Evolutionary conservation across 163 green algal genomes (phyloP), one percentile per base, ranked within the genome.

Genomic region (Scenedesmus sp.): DNA sequence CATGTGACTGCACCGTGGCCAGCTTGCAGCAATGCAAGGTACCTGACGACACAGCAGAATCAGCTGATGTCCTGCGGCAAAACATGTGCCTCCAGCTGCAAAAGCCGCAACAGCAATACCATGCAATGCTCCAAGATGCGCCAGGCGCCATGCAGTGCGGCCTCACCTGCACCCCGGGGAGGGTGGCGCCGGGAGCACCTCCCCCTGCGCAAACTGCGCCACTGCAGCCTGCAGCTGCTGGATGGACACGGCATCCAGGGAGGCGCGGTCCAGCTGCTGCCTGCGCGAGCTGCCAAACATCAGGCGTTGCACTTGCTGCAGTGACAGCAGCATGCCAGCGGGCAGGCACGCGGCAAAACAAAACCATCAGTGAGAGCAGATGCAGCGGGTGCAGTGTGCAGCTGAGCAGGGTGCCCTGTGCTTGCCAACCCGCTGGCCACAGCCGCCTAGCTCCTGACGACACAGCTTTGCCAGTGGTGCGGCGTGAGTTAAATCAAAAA

Each of bases 191-290:
- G 18, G 30, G 7, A 76, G 7, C 30, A 18, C 30, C 30, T 40
- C 65, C 7, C 65, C 30, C 65, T 76, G 65, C 30, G 85, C 85
- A 59, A 90, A 90, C 49, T 85, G 70, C 3, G 70, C 85, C 33
- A 90, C 85, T 26, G 85, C 85, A 3, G 70, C 70, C n/a, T 90
- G 49, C 46, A 90, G 85, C 46, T 90, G 85, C 7, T 72, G 30
- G 73, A 89, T 83, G 35, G 85, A 84, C 33, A 84, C 51, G 6
- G 46, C 70, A 44, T 85, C 72, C 85, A 90, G 72, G 7, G 85
- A 90, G 46, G 70, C 85, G 42, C 68, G 70, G 30, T 90, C 65
- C 33, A 84, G 42, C 40, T 40, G 72, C 46, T 53, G 44, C 53
- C n/a, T 49, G 18, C 72, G 26, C 7, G 46, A 20, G 33, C 46